Conservation (phyloP, 805 yeast species). For the Kuraishia ogatae region DNA sequence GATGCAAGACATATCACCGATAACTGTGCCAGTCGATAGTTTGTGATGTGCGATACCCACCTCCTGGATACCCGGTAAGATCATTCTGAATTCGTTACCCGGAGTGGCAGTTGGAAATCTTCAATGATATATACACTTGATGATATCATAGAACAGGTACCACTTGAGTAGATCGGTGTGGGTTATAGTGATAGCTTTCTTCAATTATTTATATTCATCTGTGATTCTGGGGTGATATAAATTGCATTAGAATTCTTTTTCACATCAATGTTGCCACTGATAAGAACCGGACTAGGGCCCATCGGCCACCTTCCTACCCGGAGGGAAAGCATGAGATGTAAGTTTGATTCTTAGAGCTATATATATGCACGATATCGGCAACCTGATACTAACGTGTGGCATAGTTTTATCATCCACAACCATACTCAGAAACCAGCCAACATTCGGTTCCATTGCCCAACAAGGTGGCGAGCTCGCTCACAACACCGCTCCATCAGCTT, state of each 20-base stretch:
- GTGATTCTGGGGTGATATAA: background rate
- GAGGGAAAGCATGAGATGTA: background rate
- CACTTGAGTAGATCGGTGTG: background rate
- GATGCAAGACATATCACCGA: no score
- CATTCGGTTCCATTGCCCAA: constrained; percentile 19
- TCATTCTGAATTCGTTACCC: background rate
- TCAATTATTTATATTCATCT: background rate
- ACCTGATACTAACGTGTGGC: background rate
- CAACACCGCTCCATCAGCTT: constrained; percentile 4
- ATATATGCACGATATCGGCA: no score
- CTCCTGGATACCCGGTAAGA: background rate
- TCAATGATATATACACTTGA: background rate
- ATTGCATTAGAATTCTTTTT: no score
- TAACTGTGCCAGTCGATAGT: no score
- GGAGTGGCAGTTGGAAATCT: background rate
- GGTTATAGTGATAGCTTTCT: background rate
- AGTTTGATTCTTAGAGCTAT: background rate
- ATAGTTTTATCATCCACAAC: background rate
- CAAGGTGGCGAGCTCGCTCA: constrained; percentile 5
- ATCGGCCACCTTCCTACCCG: background rate
- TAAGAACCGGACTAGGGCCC: background rate
- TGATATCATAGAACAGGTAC: background rate
- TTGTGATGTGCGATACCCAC: background rate
- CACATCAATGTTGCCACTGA: background rate
- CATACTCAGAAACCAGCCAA: constrained; percentile 3